Conservation (phyloP, 2,329 filamentous ascomycete genomes). For the Pseudogymnoascus pannorum region DNA sequence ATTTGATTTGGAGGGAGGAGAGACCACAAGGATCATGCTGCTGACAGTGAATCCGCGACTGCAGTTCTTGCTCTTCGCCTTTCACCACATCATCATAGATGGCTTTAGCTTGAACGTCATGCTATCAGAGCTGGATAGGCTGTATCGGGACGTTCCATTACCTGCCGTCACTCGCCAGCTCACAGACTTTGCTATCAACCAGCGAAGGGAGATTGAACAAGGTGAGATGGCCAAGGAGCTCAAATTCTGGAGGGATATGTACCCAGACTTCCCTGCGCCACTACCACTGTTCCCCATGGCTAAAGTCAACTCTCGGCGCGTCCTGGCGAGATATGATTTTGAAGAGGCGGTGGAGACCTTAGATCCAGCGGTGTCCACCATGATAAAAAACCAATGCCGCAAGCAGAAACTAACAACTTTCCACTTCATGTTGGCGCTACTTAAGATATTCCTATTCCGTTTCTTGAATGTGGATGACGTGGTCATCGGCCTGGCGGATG, state of each 20-base stretch:
- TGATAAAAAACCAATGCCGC: constrained; percentile 13
- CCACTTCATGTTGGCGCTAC: constrained; percentile 39
- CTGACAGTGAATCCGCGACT: constrained; percentile 28
- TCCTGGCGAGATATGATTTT: too few relatives aligned
- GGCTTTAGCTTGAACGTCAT: constrained; percentile 38
- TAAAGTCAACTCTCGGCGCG: constrained; percentile 15
- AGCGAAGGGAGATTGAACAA: constrained; percentile 25
- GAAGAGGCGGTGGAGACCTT: too few relatives aligned
- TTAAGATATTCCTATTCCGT: constrained; percentile 32
- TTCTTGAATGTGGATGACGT: constrained; percentile 33
- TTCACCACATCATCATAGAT: constrained; percentile 46
- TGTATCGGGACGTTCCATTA: constrained; percentile 31
- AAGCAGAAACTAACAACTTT: constrained; percentile 32
- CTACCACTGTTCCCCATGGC: constrained; percentile 32
- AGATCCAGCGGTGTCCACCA: too few relatives aligned
- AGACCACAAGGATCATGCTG: constrained; percentile 30
- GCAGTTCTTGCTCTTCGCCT: constrained; percentile 37
- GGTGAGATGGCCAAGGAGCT: constrained; percentile 28
- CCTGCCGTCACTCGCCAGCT: constrained; percentile 27
- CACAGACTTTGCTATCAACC: constrained; percentile 29
- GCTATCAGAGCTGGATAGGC: constrained; percentile 36
- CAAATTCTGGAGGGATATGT: constrained; percentile 30
- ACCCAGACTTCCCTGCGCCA: constrained; percentile 19
- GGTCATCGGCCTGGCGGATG: constrained; percentile 42
- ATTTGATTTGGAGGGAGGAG: constrained; percentile 34